phyloP scores from a whole-genome alignment of 768 basidiomycete genomes.

The Termitomyces sp. region DNA sequence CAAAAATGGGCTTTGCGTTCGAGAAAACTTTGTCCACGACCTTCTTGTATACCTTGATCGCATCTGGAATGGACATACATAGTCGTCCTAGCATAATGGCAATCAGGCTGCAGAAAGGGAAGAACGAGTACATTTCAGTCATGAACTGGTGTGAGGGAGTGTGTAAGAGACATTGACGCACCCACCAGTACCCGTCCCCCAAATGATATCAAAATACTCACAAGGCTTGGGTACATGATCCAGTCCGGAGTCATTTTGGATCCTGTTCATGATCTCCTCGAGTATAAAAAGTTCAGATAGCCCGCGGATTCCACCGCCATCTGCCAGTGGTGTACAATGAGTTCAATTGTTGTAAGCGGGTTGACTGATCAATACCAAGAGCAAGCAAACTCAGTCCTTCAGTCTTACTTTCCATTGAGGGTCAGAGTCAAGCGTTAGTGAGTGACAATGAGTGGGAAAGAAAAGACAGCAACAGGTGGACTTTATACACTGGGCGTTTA shows the following conservation, averaged over 20 bases:
- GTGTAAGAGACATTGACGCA: no score
- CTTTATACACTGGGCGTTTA: no score
- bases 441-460: no score
- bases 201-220: conserved; percentile 21
- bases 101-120: conserved; percentile 9
- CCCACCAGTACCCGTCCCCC: conserved; percentile 22
- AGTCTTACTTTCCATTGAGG: neutral
- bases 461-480: no score
- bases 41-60: conserved; percentile 12
- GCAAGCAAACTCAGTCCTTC: neutral
- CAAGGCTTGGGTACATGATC: conserved; percentile 9
- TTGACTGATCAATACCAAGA: neutral
- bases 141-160: no score
- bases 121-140: no score
- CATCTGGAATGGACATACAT: conserved; percentile 17
- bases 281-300: conserved; percentile 2
- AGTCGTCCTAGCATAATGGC: conserved; percentile 22
- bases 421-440: no score
- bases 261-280: conserved; percentile 1
- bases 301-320: conserved; percentile 7
- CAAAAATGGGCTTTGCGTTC: neutral
- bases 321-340: neutral
- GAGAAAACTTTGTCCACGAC: conserved; percentile 10
- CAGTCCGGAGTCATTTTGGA: no score
- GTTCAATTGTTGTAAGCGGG: neutral